Evolutionary conservation across 352 stramenopile species (phyloP).

Genomic region (Globisporangium splendens): DNA sequence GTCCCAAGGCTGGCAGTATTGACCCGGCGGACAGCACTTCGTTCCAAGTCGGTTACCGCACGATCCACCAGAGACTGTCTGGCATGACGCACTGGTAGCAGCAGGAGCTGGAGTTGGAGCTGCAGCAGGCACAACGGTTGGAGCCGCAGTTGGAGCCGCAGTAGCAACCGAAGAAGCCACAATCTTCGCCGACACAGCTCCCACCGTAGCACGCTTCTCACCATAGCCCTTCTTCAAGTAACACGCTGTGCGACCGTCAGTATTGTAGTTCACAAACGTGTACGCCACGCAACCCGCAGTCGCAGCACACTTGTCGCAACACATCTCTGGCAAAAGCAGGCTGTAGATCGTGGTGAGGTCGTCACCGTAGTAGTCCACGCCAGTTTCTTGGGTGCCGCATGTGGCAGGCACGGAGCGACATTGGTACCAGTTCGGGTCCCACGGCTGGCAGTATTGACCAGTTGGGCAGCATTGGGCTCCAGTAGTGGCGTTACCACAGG

Average conservation of each 20-base stretch:
- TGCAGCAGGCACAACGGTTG: too few species aligned
- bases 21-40: conserved; percentile 29
- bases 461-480: conserved; percentile 6
- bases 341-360: conserved; percentile 8
- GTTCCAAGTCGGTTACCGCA: conserved; percentile 20
- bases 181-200: conserved; percentile 1
- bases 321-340: conserved; percentile 1
- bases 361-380: conserved; percentile 11
- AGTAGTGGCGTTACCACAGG: conserved; percentile 2
- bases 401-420: background rate
- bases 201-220: background rate
- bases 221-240: conserved; percentile 11
- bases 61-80: conserved; percentile 14
- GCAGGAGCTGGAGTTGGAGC: too few species aligned
- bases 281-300: conserved; percentile 14
- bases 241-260: conserved; percentile 11
- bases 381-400: conserved; percentile 4
- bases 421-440: conserved; percentile 11
- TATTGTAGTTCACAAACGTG: conserved; percentile 17
- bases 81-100: conserved; percentile 8
- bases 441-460: conserved; percentile 12
- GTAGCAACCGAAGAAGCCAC: too few species aligned
- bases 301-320: conserved; percentile 11
- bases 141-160: background rate
- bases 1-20: conserved; percentile 54